Percentiles rank a stretch among this genome's conserved stretches.
These are phyloP conservation scores for Adansonia rubrostipa DNA, from an alignment of 441 rosid species.

Conservation along the genomic window DNA sequence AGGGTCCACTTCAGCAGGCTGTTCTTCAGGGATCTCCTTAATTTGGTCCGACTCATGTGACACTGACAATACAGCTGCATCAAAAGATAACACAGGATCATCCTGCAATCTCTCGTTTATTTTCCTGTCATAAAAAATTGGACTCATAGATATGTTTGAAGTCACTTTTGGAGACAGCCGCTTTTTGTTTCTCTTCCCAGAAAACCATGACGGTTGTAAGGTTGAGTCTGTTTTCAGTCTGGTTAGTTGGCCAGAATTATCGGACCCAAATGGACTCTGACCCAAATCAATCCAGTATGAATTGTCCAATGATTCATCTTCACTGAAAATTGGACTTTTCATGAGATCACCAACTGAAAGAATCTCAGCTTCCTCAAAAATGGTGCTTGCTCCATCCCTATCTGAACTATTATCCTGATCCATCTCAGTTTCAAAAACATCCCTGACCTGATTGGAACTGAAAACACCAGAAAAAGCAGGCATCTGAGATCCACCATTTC, in stretches of 20 bases:
- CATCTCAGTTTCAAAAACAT: conserved; percentile 67
- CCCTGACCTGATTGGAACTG: conserved; percentile 66
- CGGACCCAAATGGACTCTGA: conserved; percentile 64
- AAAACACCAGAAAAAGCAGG: conserved; percentile 79
- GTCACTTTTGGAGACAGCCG: conserved; percentile 48
- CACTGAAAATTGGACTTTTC: conserved; percentile 56
- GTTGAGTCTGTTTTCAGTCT: conserved; percentile 53
- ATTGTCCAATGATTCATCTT: conserved; percentile 52
- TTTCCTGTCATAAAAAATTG: conserved; percentile 35
- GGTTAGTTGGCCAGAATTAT: conserved; percentile 46
- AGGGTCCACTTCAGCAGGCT: conserved; percentile 34
- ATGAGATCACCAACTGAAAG: conserved; percentile 56
- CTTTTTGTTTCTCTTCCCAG: conserved; percentile 48
- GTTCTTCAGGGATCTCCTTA: conserved; percentile 48
- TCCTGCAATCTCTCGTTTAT: conserved; percentile 38
- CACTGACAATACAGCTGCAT: conserved; percentile 62
- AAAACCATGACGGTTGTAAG: conserved; percentile 41
- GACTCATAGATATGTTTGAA: conserved; percentile 40
- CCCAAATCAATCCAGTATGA: conserved; percentile 59
- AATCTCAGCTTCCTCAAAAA: conserved; percentile 60
- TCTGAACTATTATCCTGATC: conserved; percentile 64
- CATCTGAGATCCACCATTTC: conserved; percentile 48
- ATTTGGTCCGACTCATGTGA: conserved; percentile 53
- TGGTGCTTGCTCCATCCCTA: conserved; percentile 63
- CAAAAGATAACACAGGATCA: conserved; percentile 61